Evolutionary conservation across 73 alveolate species (phyloP), one percentile per base, ranked within the genome.

Genomic region (Urostyla sp.): DNA sequence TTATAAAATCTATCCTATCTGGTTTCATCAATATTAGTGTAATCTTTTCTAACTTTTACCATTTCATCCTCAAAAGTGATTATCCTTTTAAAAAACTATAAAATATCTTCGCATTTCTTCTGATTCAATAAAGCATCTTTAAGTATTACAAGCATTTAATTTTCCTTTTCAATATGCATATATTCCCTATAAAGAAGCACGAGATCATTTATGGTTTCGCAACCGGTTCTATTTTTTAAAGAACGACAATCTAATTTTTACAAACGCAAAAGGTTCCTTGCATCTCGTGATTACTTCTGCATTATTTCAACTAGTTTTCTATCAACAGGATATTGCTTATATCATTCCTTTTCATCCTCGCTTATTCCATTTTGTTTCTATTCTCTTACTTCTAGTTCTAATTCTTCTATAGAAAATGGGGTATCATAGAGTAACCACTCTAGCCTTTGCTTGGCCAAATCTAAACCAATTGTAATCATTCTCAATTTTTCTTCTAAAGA

Each of bases 121-220:
- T 30, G 24, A 51, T 38, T 36, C 21, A 80, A 31, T 30, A 80
- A 34, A 24, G 60, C 66, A 67, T 67, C 79, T 5, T 67, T 11
- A n/a, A 80, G 46, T 5, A 80, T 67, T 4, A 36, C 67, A 16
- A 31, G 1, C 15, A 67, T 31, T 15, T 66, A 75, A 0, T 46
- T 50, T 18, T 28, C 6, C 40, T 74, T 80, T 10, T 63, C 89
- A 1, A 78, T 78, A 26, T 63, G 73, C 1, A 36, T 34, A 26
- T 61, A 61, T 46, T 78, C 89, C 61, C 89, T 36, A n/a, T 21
- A 61, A 8, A 78, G 45, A 20, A 78, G 57, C 10, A 78, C 89
- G 34, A 78, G 61, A 60, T 78, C 89, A 13, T 80, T 26, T 18
- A 78, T 78, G 8, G 89, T 58, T 51, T 78, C 89, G 28, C 89